Evolutionary conservation across 2,329 filamentous ascomycete species (phyloP).

Genomic region (Colletotrichum sp.): DNA sequence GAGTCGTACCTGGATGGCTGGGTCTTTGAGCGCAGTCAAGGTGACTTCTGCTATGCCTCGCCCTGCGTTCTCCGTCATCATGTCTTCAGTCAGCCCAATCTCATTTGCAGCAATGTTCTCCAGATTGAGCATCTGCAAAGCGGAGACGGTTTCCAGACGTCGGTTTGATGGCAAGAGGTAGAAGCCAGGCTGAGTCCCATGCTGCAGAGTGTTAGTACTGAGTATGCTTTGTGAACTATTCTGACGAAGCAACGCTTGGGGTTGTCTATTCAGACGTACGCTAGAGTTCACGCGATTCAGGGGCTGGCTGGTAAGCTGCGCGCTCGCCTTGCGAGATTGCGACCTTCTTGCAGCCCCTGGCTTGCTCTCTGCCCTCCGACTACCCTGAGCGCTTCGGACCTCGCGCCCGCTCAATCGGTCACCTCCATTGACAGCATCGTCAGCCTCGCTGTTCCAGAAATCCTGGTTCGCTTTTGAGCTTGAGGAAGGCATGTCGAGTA

Average conservation of each 20-base stretch:
- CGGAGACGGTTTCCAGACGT: slow-evolving; percentile 66
- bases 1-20: slow-evolving; percentile 60
- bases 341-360: slow-evolving; percentile 52
- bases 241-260: slow-evolving; percentile 15
- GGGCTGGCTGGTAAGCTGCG: slow-evolving; percentile 40
- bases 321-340: slow-evolving; percentile 62
- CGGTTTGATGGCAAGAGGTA: slow-evolving; percentile 60
- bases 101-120: slow-evolving; percentile 91
- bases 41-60: slow-evolving; percentile 87
- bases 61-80: slow-evolving; percentile 91
- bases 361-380: slow-evolving; percentile 58
- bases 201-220: slow-evolving; percentile 31
- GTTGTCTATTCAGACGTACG: slow-evolving; percentile 34
- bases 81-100: slow-evolving; percentile 83
- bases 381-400: slow-evolving; percentile 53
- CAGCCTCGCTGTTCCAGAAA: slow-evolving; percentile 78
- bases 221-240: slow-evolving; percentile 2
- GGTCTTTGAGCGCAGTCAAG: slow-evolving; percentile 68
- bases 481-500: slow-evolving; percentile 67
- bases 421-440: slow-evolving; percentile 56
- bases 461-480: slow-evolving; percentile 48
- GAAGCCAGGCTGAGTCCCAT: slow-evolving; percentile 45
- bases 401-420: slow-evolving; percentile 56
- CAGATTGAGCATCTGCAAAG: slow-evolving; percentile 88
- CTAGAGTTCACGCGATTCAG: slow-evolving; percentile 54